Evolutionary conservation across 352 stramenopile species (phyloP).

Genomic region (Phytophthora idaei): DNA sequence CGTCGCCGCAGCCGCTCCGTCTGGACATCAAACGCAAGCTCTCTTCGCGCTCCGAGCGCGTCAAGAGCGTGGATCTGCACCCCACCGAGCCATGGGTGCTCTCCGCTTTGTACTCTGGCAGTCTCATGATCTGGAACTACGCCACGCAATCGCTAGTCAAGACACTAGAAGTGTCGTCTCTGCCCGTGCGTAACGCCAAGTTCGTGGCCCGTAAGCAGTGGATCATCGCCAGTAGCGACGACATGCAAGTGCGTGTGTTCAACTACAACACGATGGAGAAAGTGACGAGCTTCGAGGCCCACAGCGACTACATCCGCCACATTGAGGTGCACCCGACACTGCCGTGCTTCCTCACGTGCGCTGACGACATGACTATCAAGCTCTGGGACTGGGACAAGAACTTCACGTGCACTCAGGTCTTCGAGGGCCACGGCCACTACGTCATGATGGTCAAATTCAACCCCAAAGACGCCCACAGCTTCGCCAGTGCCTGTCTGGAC

Average conservation of each 20-base stretch:
- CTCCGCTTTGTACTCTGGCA: constrained; percentile 96
- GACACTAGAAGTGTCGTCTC: constrained; percentile 96
- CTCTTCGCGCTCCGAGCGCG: constrained; percentile 94
- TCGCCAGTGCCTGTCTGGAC: constrained; percentile 97
- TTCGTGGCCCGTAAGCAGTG: constrained; percentile 98
- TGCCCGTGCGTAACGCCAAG: constrained; percentile 94
- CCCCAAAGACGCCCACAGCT: constrained; percentile 99
- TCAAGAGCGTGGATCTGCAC: constrained; percentile 99
- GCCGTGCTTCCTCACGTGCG: constrained; percentile 96
- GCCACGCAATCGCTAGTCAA: constrained; percentile 95
- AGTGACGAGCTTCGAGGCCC: constrained; percentile 94
- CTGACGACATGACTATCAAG: constrained; percentile 99
- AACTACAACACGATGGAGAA: constrained; percentile 99
- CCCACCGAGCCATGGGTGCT: constrained; percentile 98
- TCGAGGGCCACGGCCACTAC: constrained; percentile 97
- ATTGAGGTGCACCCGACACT: constrained; percentile 97
- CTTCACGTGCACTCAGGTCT: constrained; percentile 79
- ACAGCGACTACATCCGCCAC: constrained; percentile 99
- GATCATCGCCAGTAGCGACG: constrained; percentile 95
- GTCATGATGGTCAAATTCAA: constrained; percentile 99
- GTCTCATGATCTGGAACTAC: constrained; percentile 99
- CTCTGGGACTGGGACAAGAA: constrained; percentile 98
- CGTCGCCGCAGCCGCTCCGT: constrained; percentile 57
- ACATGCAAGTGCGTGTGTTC: constrained; percentile 98
- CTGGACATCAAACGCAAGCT: constrained; percentile 95